Evolutionary conservation across 2,329 filamentous ascomycete genomes (phyloP).

Genomic region (Colletotrichum sp.): DNA sequence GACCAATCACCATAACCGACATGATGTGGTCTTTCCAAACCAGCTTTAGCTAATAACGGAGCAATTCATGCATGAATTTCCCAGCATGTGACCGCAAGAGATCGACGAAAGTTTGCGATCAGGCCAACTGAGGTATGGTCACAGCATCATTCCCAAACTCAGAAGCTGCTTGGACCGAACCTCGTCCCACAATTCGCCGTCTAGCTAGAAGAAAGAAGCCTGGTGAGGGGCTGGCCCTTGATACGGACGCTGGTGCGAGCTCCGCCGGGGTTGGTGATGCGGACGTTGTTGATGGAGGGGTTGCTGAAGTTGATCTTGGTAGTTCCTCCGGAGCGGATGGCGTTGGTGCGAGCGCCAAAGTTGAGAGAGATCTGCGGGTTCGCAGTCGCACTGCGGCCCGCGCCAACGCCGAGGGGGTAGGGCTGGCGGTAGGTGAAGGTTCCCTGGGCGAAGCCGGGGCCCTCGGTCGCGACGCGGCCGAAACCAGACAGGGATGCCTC

Average conservation of each 20-base stretch:
- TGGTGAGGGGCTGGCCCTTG: not conserved
- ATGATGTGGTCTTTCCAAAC: accelerated
- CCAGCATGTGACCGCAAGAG: too few relatives aligned
- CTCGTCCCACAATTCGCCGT: not conserved
- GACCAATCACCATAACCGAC: too few relatives aligned
- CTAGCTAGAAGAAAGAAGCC: not conserved
- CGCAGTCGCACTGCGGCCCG: not conserved
- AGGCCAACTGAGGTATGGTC: accelerated
- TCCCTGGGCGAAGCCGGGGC: not conserved
- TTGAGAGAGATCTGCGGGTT: not conserved
- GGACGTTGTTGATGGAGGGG: not conserved
- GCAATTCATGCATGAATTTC: too few relatives aligned
- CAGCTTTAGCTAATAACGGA: too few relatives aligned
- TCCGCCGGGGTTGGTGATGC: not conserved
- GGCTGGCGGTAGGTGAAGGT: not conserved
- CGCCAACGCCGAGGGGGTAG: not conserved
- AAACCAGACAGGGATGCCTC: not conserved
- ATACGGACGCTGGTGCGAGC: not conserved
- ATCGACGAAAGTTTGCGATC: too few relatives aligned
- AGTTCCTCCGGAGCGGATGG: not conserved
- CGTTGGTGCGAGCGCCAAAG: not conserved
- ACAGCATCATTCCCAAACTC: too few relatives aligned
- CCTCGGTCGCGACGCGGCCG: not conserved
- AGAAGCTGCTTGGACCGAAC: too few relatives aligned
- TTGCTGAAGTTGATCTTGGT: not conserved